Evolutionary conservation across 1,284 basidiomycete species (phyloP).

Genomic region (Melampsora medusae): DNA sequence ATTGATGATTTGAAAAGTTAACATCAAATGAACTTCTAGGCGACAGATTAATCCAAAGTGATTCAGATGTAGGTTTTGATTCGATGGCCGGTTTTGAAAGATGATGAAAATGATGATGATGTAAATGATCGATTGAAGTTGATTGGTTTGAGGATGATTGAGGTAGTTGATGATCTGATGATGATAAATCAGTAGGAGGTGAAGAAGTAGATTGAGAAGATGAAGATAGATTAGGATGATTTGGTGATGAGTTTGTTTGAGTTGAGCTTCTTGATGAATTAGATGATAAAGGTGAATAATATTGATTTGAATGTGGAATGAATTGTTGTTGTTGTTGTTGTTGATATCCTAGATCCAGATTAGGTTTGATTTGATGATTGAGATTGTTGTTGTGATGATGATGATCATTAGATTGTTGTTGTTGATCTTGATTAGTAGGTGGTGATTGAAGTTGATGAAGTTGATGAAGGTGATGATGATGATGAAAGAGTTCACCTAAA

Average conservation of each 20-base stretch:
- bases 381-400: no score
- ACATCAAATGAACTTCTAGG: no score
- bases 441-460: conserved; percentile 5
- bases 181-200: neutral
- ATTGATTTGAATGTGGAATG: neutral
- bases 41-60: no score
- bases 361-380: conserved; percentile 7
- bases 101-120: no score
- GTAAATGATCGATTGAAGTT: no score
- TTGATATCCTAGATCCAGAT: conserved; percentile 5
- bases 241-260: conserved; percentile 28
- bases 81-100: no score
- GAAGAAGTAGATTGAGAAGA: conserved; percentile 20
- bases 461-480: conserved; percentile 10
- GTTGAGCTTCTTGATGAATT: neutral
- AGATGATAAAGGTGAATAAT: conserved; percentile 11
- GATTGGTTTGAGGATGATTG: no score
- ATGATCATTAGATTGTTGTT: no score
- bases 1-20: no score
- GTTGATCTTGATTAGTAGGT: conserved; percentile 24
- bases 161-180: no score
- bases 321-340: no score
- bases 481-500: neutral
- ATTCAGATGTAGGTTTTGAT: no score
- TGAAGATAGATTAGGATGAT: conserved; percentile 1